phyloP scores from a whole-genome alignment of 306 rosid species.

The Castanopsis chinensis region DNA sequence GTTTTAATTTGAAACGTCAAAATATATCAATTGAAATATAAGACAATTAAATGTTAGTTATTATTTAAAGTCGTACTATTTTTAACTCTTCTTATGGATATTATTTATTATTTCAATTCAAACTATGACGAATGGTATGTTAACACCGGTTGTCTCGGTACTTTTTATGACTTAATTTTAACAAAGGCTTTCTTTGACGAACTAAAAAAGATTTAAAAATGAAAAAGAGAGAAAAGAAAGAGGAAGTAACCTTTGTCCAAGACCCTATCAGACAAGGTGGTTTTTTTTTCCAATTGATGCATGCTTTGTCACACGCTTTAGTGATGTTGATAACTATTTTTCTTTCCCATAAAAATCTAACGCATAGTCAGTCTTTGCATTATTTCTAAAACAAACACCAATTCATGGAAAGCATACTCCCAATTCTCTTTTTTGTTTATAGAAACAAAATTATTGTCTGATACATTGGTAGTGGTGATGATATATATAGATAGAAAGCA shows the following conservation, averaged over 20 bases:
- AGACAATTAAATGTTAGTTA: no score
- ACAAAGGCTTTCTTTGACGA: background rate
- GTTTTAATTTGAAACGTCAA: no score
- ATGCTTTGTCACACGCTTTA: background rate
- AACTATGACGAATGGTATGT: no score
- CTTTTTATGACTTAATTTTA: background rate
- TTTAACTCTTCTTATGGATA: no score
- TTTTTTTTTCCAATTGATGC: background rate
- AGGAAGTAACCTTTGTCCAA: background rate
- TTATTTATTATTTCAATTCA: no score
- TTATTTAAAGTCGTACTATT: no score
- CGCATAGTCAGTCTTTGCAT: background rate
- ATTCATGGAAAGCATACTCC: background rate
- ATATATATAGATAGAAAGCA: no score
- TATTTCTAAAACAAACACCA: background rate
- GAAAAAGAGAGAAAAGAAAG: background rate
- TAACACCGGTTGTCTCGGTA: no score
- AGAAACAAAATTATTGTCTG: no score
- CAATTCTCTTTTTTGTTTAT: background rate
- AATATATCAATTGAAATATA: no score
- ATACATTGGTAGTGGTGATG: no score
- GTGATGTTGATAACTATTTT: background rate
- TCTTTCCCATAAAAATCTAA: background rate
- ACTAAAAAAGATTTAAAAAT: background rate
- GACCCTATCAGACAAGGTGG: background rate